A percentile compares a stretch with the other conserved stretches of the same genome.
Evolutionary conservation across 2,329 filamentous ascomycete genomes (phyloP).

Genomic region (Stagonosporopsis tanaceti): DNA sequence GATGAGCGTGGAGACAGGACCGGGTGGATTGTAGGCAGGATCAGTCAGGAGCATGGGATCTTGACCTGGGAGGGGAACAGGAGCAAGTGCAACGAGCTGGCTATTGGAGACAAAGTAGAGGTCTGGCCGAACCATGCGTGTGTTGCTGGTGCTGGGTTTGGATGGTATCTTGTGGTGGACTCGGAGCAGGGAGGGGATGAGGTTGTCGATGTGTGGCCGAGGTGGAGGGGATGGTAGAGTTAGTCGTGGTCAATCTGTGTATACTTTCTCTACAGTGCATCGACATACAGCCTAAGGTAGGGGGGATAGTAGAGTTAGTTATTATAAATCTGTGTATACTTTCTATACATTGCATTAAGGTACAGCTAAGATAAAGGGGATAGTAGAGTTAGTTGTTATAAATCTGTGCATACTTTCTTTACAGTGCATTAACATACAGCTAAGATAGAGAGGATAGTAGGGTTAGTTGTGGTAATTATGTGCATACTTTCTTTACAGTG

Average conservation of each 20-base stretch:
- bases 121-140: slow-evolving; percentile 86
- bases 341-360: too few species aligned
- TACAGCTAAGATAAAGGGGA: too few species aligned
- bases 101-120: slow-evolving; percentile 71
- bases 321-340: too few species aligned
- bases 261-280: too few species aligned
- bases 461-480: too few species aligned
- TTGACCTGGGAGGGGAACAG: slow-evolving; percentile 64
- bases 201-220: slow-evolving; percentile 76
- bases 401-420: too few species aligned
- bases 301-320: too few species aligned
- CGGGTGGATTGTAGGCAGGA: slow-evolving; percentile 72
- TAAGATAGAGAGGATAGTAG: too few species aligned
- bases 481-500: too few species aligned
- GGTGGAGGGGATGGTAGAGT: slow-evolving; percentile 72
- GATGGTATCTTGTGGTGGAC: slow-evolving; percentile 78
- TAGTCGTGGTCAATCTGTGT: neutral
- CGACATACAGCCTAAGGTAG: too few species aligned
- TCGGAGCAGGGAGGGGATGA: slow-evolving; percentile 61
- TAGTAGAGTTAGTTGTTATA: too few species aligned
- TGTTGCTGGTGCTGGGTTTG: slow-evolving; percentile 74
- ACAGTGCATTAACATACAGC: too few species aligned
- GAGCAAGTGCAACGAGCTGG: slow-evolving; percentile 51
- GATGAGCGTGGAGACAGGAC: slow-evolving; percentile 42
- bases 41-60: slow-evolving; percentile 82